These are phyloP conservation scores for Hericium coralloides DNA, from an alignment of 768 basidiomycete species.

Conservation along the genomic window DNA sequence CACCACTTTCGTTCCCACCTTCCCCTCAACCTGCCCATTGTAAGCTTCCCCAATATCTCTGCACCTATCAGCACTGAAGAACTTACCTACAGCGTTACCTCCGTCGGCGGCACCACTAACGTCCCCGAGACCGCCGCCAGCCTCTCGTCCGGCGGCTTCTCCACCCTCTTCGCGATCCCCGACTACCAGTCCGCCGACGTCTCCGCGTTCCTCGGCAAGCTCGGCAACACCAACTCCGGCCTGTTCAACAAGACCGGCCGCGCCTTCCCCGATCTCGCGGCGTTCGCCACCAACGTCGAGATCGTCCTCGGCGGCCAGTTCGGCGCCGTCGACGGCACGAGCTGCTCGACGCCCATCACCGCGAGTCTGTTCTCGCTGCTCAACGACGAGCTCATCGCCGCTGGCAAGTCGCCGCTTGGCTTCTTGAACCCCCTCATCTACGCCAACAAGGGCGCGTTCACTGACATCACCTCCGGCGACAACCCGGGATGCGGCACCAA, in stretches of 20 bases:
- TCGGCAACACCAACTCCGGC: conserved; percentile 3
- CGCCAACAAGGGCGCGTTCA: conserved; percentile 3
- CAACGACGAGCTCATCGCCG: conserved; percentile 13
- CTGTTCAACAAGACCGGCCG: conserved; percentile 1
- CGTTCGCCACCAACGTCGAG: conserved; percentile 1
- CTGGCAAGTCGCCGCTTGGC: conserved; percentile 5
- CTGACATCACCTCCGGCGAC: neutral
- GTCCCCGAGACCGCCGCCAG: conserved; percentile 12
- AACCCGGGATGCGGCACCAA: neutral
- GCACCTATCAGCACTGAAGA: neutral
- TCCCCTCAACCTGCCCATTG: conserved; percentile 28
- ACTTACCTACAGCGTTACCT: neutral
- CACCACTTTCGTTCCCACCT: conserved; percentile 24
- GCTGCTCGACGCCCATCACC: conserved; percentile 8
- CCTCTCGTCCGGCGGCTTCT: conserved; percentile 4
- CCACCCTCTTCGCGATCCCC: conserved; percentile 5
- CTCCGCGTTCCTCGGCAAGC: neutral
- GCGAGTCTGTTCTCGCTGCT: conserved; percentile 14
- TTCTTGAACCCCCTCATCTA: conserved; percentile 11
- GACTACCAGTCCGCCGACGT: conserved; percentile 7
- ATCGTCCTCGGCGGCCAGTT: conserved; percentile 1
- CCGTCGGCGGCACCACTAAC: neutral
- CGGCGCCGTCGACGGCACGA: neutral
- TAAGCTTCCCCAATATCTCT: conserved; percentile 6
- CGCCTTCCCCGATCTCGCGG: conserved; percentile 13